Conservation (phyloP, 371 early-diverging fungal species). For the Mucor ambiguus region DNA sequence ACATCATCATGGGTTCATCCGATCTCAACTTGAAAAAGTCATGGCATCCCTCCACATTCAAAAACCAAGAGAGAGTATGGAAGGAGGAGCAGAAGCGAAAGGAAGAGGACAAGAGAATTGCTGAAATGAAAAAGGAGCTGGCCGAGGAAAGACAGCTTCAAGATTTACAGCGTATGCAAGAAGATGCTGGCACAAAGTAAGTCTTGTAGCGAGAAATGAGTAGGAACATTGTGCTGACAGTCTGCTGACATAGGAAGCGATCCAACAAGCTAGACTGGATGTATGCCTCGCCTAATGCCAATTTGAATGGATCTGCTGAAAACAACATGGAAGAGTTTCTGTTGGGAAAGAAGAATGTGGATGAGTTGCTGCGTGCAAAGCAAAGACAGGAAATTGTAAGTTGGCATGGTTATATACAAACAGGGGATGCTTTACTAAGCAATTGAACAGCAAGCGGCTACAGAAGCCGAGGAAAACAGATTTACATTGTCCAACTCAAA, state of each 20-base stretch:
- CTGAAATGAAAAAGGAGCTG: slow-evolving; percentile 89
- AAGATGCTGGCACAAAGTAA: slow-evolving; percentile 71
- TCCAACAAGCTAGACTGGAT: slow-evolving; percentile 93
- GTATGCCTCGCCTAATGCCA: slow-evolving; percentile 80
- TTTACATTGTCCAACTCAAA: slow-evolving; percentile 52
- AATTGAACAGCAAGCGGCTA: slow-evolving; percentile 18
- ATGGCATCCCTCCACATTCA: slow-evolving; percentile 94
- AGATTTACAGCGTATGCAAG: slow-evolving; percentile 85
- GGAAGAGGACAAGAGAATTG: slow-evolving; percentile 86
- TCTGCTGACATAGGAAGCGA: slow-evolving; percentile 49
- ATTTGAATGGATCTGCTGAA: slow-evolving; percentile 48
- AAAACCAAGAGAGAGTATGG: slow-evolving; percentile 93
- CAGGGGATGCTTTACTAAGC: background rate
- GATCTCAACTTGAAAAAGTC: slow-evolving; percentile 90
- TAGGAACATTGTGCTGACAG: background rate
- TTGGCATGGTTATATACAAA: background rate
- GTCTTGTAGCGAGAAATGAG: background rate
- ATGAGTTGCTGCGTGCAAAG: slow-evolving; percentile 62
- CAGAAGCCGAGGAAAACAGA: slow-evolving; percentile 24
- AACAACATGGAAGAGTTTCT: slow-evolving; percentile 88
- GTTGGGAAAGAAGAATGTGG: slow-evolving; percentile 87
- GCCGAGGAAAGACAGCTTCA: slow-evolving; percentile 88
- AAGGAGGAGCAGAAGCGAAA: slow-evolving; percentile 82
- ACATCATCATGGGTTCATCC: slow-evolving; percentile 61
- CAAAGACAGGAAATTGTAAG: slow-evolving; percentile 50